Evolutionary conservation across 768 basidiomycete genomes (phyloP), one percentile per base, ranked within the genome.

Genomic region (Cystofilobasidium bisporidii): DNA sequence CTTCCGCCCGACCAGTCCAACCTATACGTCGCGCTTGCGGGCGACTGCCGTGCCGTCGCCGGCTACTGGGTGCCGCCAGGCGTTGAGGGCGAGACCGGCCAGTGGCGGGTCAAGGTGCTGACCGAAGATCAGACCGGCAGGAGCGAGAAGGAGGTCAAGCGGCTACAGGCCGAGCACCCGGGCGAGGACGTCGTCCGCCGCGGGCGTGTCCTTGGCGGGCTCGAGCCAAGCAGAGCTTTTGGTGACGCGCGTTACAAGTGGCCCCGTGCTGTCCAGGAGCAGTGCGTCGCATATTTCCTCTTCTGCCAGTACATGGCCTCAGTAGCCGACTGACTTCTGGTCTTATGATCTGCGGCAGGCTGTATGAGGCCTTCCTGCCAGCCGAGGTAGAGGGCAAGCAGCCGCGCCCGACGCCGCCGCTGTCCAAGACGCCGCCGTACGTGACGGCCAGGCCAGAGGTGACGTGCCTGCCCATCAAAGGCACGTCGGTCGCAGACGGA

Each of bases 111-210:
- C 36, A 91, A 96, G 75, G 89, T 89, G n/a, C 81, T 99, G 70
- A 90, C 84, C 33, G 91, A 97, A 76, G 96, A 98, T 74, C 93
- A 97, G 80, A 97, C 93, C 10, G 96, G 91, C 45, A 84, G 90
- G 71, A 97, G 91, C 75, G 85, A 83, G 20, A 86, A 83, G 56
- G 96, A 99, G 77, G 30, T 82, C 82, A 75, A 84, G 92, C 93
- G 66, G 32, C 82, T 96, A 40, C 86, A 83, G 72, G 84, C 84
- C 11, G 90, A 93, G 76, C 91, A 96, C 72, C 91, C 91, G 9
- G 75, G 91, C 93, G 77, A 82, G 82, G 36, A 80, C 82, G 90
- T 94, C 41, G 85, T 94, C 69, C 81, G 82, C 24, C 83, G 60
- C 83, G 89, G 61, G 87, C 89, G 18, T 0, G 22, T 56, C 5